Evolutionary conservation across 371 early-diverging fungal genomes (phyloP), one percentile per base, ranked within the genome.

Genomic region (Mucor mucedo): DNA sequence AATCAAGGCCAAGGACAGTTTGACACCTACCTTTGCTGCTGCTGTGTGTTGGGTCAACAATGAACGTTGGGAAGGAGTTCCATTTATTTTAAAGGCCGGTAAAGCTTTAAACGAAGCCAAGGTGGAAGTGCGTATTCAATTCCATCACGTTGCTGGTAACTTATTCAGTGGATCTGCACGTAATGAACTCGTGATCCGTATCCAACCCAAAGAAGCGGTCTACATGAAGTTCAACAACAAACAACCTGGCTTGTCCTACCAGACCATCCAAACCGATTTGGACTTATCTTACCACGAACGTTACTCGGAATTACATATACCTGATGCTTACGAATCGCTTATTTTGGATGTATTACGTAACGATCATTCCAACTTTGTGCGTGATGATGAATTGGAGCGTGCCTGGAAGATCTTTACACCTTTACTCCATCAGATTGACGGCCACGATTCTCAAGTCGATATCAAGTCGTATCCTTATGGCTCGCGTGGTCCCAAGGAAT

Each of bases 381-480:
- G 98, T 40, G 91, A 92, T 71, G 98, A 98, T 73, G 98, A 98
- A 79, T 76, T 98, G 28, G 93, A 94, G 52, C 95, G 90, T 32
- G 96, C 98, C 1, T 98, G 98, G 98, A 89, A 89, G 69, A 96
- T 98, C 42, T 98, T 98, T 73, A 98, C 98, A 0, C 98, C 98
- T 1, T 79, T 97, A 30, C 76, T 98, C 58, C 93, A 98, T 78
- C 70, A 88, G 63, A 94, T 98, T 71, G 97, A 98, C 55, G 47
- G 71, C 4, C 50, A 76, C 63, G 58, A 70, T 5, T 71, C 62
- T 29, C 82, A 83, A 27, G 78, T 95, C 42, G 64, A 81, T 58
- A 93, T 96, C 9, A 68, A 85, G 49, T 83, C 83, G 4, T 98
- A 98, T 73, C 69, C 80, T n/a, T 95, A 87, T 72, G 98, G 98